Base-by-base conservation (phyloP, 768 basidiomycete genomes). In the Leccinum disarticulatum region DNA sequence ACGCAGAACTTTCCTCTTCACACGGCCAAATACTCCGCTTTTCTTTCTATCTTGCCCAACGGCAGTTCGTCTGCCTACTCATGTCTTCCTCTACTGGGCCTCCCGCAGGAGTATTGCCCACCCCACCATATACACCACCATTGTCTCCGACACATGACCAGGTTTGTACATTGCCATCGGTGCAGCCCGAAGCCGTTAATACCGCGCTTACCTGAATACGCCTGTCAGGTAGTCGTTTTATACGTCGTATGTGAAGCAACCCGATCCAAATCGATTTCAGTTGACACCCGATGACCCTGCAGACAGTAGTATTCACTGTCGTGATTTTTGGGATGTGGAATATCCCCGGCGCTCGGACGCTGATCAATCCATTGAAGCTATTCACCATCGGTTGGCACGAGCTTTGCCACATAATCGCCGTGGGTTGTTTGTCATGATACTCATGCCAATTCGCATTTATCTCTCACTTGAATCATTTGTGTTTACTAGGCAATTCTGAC, bases 381-480 rank as follows among this genome's bases (percentile, higher is more conserved):
- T 87, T 94, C 70, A 90, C 91, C 55, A 93, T 94, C 61, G 92
- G 91, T 47, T 91, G 86, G 83, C 93, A 95, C 67, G 93, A 95
- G 70, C 79, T 94, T 15, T 93, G 89, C 68, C 93, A 95, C 72
- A 87, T 93, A 68, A 77, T 81, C 52, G 84, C 85, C 41, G 92
- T 93, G 63, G 56, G 88, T 79, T 30, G 48, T 57, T 59, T 35
- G 10, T 28, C 31, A 31, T 35, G n/a, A 17, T 57, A n/a, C 49
- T 65, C 22, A 49, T 57, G 35, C 54, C n/a, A 17, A 51, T 57
- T 31, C 13, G 6, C n/a, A 27, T 57, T 63, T 56, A 64, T 63
- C 54, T 55, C 46, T 33, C 22, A 15, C 43, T 43, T 25, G 46
- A 43, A 56, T 56, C 53, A 41, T 52, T 51, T 50, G 22, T 49